phyloP scores from a whole-genome alignment of 2,329 filamentous ascomycete genomes.

The Ophiostoma himal-ulmi region DNA sequence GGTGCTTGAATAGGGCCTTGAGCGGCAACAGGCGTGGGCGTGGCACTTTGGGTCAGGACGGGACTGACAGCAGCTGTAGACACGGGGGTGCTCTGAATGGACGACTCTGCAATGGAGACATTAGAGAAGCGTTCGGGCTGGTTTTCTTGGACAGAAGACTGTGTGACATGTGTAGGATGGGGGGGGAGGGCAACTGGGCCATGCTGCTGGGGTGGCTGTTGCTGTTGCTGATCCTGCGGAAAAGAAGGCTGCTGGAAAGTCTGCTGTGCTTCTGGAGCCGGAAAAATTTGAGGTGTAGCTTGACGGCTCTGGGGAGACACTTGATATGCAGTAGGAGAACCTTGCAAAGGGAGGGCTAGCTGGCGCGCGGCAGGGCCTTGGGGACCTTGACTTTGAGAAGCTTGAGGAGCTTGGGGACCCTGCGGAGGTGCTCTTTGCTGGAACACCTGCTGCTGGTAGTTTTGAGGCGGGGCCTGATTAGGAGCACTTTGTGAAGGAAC shows the following conservation, averaged over 20 bases:
- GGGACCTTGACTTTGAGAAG: neutral
- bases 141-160: neutral
- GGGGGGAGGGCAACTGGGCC: neutral
- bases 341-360: neutral
- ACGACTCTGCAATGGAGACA: neutral
- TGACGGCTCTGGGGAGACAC: constrained; percentile 21
- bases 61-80: neutral
- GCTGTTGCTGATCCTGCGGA: neutral
- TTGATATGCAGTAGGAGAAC: constrained; percentile 4
- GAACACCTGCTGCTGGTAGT: neutral
- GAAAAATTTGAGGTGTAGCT: constrained; percentile 19
- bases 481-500: neutral
- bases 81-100: neutral
- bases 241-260: constrained; percentile 13
- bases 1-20: neutral
- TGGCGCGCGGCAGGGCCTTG: neutral
- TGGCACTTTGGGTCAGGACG: neutral
- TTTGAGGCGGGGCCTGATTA: neutral
- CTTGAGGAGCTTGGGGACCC: neutral
- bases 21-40: neutral
- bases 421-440: neutral
- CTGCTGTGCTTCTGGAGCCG: constrained; percentile 6
- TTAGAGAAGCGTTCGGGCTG: neutral
- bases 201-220: neutral
- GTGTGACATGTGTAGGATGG: neutral